A percentile compares a stretch with the other conserved stretches of the same genome.
These are phyloP conservation scores for Penicillium sp. DNA, from an alignment of 2,329 filamentous ascomycete genomes.

Conservation along the genomic window DNA sequence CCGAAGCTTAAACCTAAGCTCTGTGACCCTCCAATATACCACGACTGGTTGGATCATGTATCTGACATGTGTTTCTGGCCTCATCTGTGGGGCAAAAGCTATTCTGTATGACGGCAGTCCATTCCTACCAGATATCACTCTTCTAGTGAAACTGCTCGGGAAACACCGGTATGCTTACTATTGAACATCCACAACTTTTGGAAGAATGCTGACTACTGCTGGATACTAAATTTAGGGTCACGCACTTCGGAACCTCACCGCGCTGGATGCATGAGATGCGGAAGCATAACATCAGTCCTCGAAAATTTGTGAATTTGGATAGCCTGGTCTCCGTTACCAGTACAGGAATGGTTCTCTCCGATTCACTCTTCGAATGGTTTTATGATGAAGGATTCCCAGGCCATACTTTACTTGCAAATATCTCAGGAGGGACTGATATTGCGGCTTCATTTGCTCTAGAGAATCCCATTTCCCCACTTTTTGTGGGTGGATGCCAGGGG, in stretches of 20 bases:
- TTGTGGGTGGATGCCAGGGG: conserved; percentile 57
- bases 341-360: conserved; percentile 79
- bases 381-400: conserved; percentile 70
- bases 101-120: conserved; percentile 81
- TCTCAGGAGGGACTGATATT: conserved; percentile 33
- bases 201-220: too few relatives aligned
- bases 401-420: conserved; percentile 58
- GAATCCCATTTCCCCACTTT: conserved; percentile 68
- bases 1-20: conserved; percentile 43
- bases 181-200: background rate
- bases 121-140: conserved; percentile 65
- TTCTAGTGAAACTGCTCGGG: conserved; percentile 60
- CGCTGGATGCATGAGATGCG: conserved; percentile 74
- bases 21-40: conserved; percentile 58
- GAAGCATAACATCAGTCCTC: conserved; percentile 62
- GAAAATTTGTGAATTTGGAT: conserved; percentile 62
- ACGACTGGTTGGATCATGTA: conserved; percentile 92
- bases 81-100: conserved; percentile 61
- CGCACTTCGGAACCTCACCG: conserved; percentile 73
- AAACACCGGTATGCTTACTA: conserved; percentile 13
- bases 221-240: conserved; percentile 59
- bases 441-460: conserved; percentile 40
- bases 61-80: conserved; percentile 57
- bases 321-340: conserved; percentile 62
- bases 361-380: conserved; percentile 77